A percentile compares a stretch with the other conserved stretches of the same genome.
Conservation (phyloP, 2,329 filamentous ascomycete species). For the Aspergillus clavatus region DNA sequence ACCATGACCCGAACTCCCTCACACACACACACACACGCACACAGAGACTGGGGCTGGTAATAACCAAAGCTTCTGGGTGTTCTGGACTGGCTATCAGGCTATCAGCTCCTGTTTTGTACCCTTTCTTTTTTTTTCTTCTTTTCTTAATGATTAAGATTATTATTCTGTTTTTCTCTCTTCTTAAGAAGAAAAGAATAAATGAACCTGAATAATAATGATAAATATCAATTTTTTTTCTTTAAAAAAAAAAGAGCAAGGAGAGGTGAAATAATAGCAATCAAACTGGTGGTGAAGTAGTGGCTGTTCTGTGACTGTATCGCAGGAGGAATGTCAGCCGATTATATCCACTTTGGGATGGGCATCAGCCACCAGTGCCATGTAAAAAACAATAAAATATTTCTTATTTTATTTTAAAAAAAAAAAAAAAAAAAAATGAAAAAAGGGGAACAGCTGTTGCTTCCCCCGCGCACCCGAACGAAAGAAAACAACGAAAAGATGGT, state of each 20-base stretch:
- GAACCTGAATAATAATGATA: too few species aligned
- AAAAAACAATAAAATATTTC: conserved; percentile 9
- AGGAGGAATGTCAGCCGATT: conserved; percentile 19
- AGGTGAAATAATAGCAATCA: background rate
- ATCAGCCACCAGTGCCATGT: conserved; percentile 14
- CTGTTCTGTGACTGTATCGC: conserved; percentile 15
- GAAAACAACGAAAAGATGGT: too few species aligned
- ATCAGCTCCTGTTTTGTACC: background rate
- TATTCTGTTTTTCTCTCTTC: too few species aligned
- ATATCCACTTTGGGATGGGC: conserved; percentile 14
- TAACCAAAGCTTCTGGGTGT: conserved; percentile 22
- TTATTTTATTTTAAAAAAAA: conserved; percentile 1
- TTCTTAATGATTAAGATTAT: background rate
- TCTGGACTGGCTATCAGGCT: conserved; percentile 11
- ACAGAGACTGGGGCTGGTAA: conserved; percentile 22
- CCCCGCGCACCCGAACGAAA: too few species aligned
- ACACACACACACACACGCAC: conserved; percentile 22
- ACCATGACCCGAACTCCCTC: conserved; percentile 4
- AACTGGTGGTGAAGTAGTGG: conserved; percentile 10
- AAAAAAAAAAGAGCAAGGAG: background rate
- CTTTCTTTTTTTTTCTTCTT: background rate
- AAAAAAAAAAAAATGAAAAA: conserved; percentile 5
- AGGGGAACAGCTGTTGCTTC: conserved; percentile 1
- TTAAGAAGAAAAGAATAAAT: too few species aligned
- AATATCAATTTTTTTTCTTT: too few species aligned